Percentiles rank a stretch among this genome's conserved stretches.
phyloP scores from a whole-genome alignment of 73 alveolate species.

The Blepharisma stoltei region DNA sequence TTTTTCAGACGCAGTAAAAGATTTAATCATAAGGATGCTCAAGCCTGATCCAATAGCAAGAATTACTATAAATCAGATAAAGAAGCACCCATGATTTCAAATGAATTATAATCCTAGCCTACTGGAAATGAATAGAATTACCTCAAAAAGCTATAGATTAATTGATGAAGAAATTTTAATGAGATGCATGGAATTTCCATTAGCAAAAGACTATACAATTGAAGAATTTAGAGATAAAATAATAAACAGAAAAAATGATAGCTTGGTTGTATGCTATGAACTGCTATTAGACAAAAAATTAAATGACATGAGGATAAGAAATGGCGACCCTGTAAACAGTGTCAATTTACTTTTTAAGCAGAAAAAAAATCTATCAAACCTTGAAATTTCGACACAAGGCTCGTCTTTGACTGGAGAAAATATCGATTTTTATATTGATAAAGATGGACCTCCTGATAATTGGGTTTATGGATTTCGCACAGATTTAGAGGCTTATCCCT shows the following conservation, averaged over 20 bases:
- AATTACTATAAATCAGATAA: constrained; percentile 60
- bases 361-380: too few relatives aligned
- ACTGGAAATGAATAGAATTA: neutral
- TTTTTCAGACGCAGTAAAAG: constrained; percentile 74
- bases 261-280: too few relatives aligned
- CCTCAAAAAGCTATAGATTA: neutral
- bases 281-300: too few relatives aligned
- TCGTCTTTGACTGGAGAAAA: too few relatives aligned
- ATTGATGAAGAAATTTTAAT: constrained; percentile 24
- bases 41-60: constrained; percentile 86
- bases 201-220: too few relatives aligned
- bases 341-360: too few relatives aligned
- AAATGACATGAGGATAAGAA: too few relatives aligned
- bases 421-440: too few relatives aligned
- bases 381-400: too few relatives aligned
- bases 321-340: too few relatives aligned
- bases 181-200: neutral
- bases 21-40: constrained; percentile 78
- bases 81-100: constrained; percentile 67
- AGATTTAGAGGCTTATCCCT: neutral
- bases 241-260: too few relatives aligned
- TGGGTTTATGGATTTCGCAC: constrained; percentile 27
- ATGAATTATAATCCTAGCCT: neutral
- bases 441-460: neutral
- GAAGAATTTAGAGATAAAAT: too few relatives aligned